Conservation (phyloP, 2,329 filamentous ascomycete genomes). For the Monosporascus sp. region DNA sequence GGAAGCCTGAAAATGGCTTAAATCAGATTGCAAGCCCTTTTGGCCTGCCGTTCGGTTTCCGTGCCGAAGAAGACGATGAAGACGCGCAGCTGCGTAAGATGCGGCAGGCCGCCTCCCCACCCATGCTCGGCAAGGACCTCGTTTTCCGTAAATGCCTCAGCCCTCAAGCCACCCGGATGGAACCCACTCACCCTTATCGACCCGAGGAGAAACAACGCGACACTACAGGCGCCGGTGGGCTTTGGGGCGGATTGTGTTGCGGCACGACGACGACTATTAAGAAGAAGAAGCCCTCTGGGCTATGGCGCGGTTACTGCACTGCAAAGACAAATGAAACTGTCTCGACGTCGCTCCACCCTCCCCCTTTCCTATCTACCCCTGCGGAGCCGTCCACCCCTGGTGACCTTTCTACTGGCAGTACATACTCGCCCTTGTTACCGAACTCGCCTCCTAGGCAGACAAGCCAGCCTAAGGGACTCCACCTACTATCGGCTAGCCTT, state of each 20-base stretch:
- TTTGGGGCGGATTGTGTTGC: slow-evolving; percentile 73
- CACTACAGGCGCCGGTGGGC: slow-evolving; percentile 52
- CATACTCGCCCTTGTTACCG: slow-evolving; percentile 33
- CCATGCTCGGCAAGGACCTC: slow-evolving; percentile 82
- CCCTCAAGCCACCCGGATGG: slow-evolving; percentile 77
- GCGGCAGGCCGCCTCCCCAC: slow-evolving; percentile 59
- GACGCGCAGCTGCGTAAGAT: slow-evolving; percentile 38
- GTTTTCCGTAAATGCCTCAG: slow-evolving; percentile 76
- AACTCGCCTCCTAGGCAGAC: slow-evolving; percentile 17
- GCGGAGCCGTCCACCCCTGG: slow-evolving; percentile 33
- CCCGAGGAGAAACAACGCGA: slow-evolving; percentile 47
- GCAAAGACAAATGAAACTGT: slow-evolving; percentile 31
- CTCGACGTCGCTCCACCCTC: slow-evolving; percentile 38
- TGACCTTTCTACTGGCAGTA: slow-evolving; percentile 37
- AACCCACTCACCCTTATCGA: slow-evolving; percentile 62
- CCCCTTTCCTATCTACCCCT: slow-evolving; percentile 47
- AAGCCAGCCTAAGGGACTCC: slow-evolving; percentile 34
- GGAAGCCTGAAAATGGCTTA: slow-evolving; percentile 35
- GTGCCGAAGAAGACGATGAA: slow-evolving; percentile 30
- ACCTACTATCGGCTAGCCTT: slow-evolving; percentile 42
- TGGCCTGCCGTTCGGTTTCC: slow-evolving; percentile 38
- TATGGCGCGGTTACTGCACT: slow-evolving; percentile 73
- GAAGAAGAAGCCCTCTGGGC: slow-evolving; percentile 38
- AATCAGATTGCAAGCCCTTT: slow-evolving; percentile 29
- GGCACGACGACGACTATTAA: slow-evolving; percentile 10